Evolutionary conservation across 192 early-diverging fungal species (phyloP).

Genomic region (Backusella circina): DNA sequence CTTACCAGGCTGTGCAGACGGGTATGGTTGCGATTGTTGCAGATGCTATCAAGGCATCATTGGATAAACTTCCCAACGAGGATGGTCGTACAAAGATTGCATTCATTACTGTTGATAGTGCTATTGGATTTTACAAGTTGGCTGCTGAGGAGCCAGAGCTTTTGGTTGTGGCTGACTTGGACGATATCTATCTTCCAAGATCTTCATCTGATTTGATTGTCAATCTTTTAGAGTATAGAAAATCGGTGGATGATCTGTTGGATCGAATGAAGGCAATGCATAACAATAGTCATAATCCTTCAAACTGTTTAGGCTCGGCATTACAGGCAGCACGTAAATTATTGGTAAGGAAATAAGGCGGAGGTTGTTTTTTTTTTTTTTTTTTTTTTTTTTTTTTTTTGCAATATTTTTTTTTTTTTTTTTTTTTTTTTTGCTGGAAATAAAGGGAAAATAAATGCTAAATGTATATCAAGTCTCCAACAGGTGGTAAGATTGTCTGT

Average conservation of each 20-base stretch:
- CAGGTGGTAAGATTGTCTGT: conserved; percentile 84
- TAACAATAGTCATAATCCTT: conserved; percentile 66
- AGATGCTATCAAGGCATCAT: conserved; percentile 61
- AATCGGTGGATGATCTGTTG: conserved; percentile 79
- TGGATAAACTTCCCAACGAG: conserved; percentile 55
- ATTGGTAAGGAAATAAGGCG: conserved; percentile 44
- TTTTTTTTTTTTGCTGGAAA: conserved; percentile 8
- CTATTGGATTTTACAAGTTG: conserved; percentile 93
- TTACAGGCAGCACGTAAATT: conserved; percentile 76
- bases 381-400: too few species aligned
- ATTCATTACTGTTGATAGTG: conserved; percentile 85
- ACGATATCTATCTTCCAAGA: conserved; percentile 87
- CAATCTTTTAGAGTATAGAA: conserved; percentile 34
- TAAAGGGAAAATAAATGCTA: background rate
- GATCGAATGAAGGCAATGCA: conserved; percentile 81
- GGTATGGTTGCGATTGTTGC: conserved; percentile 72
- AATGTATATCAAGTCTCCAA: conserved; percentile 43
- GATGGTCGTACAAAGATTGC: conserved; percentile 63
- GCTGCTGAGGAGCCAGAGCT: conserved; percentile 85
- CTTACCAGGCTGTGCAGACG: conserved; percentile 78
- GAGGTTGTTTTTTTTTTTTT: too few species aligned
- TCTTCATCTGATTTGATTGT: conserved; percentile 19
- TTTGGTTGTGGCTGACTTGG: conserved; percentile 88
- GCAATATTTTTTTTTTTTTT: too few species aligned
- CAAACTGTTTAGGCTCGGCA: conserved; percentile 82